phyloP scores from a whole-genome alignment of 495 filamentous ascomycete species.

The Penicillium herquei region DNA sequence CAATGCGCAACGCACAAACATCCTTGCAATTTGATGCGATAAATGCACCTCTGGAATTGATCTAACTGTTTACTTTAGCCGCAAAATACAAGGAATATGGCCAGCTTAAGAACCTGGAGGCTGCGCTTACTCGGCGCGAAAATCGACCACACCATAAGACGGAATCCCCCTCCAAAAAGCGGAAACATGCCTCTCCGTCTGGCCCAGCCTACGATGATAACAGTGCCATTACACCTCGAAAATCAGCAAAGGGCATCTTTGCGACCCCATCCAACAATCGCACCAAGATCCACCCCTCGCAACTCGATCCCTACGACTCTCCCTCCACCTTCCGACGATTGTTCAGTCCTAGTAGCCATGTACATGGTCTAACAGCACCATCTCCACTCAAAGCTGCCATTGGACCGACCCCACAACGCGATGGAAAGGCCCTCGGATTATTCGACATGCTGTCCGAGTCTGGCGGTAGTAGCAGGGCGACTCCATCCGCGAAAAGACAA shows the following conservation, averaged over 20 bases:
- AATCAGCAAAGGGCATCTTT: slow-evolving; percentile 33
- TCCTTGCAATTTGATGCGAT: neutral
- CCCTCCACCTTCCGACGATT: slow-evolving; percentile 56
- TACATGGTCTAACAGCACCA: slow-evolving; percentile 31
- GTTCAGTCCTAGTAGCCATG: slow-evolving; percentile 58
- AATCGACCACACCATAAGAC: slow-evolving; percentile 22
- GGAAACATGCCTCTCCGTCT: slow-evolving; percentile 37
- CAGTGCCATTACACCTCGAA: slow-evolving; percentile 30
- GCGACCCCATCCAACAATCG: slow-evolving; percentile 48
- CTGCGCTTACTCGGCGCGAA: slow-evolving; percentile 27
- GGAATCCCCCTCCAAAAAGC: slow-evolving; percentile 36
- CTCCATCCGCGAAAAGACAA: slow-evolving; percentile 35
- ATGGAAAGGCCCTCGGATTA: slow-evolving; percentile 83
- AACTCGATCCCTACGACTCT: slow-evolving; percentile 56
- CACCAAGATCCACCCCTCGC: slow-evolving; percentile 40
- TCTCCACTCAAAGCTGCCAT: slow-evolving; percentile 49
- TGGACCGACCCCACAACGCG: slow-evolving; percentile 88
- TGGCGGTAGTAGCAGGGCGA: slow-evolving; percentile 46
- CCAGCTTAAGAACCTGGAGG: slow-evolving; percentile 60
- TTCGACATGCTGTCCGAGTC: slow-evolving; percentile 79
- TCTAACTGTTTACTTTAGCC: slow-evolving; percentile 46
- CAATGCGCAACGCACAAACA: neutral
- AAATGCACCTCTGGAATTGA: neutral
- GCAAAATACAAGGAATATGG: slow-evolving; percentile 91
- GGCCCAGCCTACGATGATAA: slow-evolving; percentile 19